phyloP scores from a whole-genome alignment of 1,139 yeast genomes.

The Pichia sorboxylosa region DNA sequence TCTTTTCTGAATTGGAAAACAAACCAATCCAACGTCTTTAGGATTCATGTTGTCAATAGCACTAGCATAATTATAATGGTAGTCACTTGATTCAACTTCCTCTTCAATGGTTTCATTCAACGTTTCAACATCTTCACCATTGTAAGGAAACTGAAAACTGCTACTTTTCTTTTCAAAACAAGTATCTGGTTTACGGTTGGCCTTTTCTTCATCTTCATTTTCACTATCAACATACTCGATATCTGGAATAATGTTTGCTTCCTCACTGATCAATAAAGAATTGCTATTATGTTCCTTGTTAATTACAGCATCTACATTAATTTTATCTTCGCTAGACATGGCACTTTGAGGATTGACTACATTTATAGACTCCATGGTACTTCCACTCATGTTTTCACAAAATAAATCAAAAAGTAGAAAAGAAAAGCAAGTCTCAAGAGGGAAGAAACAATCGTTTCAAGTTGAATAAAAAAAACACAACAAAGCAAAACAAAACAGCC shows the following conservation, averaged over 20 bases:
- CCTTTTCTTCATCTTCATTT: not conserved
- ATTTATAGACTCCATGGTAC: constrained; percentile 15
- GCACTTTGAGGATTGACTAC: constrained; percentile 11
- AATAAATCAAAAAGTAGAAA: no score
- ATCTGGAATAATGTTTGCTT: not conserved
- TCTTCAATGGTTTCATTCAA: constrained; percentile 3
- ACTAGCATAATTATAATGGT: constrained; percentile 19
- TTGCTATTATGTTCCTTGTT: not conserved
- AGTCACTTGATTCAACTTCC: constrained; percentile 1
- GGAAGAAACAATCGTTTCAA: not conserved
- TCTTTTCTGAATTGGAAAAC: constrained; percentile 22
- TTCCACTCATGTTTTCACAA: constrained; percentile 1
- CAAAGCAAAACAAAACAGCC: no score
- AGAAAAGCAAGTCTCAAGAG: not conserved
- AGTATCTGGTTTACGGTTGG: not conserved
- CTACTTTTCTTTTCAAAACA: not conserved
- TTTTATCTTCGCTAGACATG: constrained; percentile 10
- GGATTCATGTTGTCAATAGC: constrained; percentile 16
- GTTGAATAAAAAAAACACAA: no score
- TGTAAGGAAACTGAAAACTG: not conserved
- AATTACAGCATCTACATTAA: constrained; percentile 10
- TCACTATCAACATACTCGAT: not conserved
- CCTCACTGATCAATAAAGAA: not conserved
- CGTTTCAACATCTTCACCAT: constrained; percentile 8
- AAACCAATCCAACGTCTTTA: constrained; percentile 19